These are phyloP conservation scores for Trichoderma orchidacearum DNA, from an alignment of 495 filamentous ascomycete species.

Conservation along the genomic window DNA sequence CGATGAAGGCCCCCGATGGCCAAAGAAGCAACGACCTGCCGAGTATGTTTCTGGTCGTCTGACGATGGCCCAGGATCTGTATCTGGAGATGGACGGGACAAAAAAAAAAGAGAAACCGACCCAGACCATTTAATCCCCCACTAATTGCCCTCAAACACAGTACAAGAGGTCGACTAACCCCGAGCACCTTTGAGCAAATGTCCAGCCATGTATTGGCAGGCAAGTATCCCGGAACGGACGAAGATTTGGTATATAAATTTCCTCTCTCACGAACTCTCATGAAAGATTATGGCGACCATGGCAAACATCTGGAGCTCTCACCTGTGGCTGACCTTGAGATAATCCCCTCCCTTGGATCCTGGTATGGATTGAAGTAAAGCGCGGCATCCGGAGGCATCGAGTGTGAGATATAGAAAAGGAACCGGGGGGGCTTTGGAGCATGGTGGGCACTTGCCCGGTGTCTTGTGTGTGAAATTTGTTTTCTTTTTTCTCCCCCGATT, in stretches of 20 bases:
- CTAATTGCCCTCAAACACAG: neutral
- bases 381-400: neutral
- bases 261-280: conserved; percentile 1
- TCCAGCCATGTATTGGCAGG: too few species aligned
- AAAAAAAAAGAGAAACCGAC: neutral
- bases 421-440: neutral
- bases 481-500: neutral
- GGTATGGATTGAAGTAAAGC: neutral
- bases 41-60: neutral
- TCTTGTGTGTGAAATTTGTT: neutral
- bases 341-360: neutral
- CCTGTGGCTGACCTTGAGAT: neutral
- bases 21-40: neutral
- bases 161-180: neutral
- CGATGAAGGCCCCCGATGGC: conserved; percentile 16
- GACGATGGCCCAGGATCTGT: neutral
- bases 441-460: neutral
- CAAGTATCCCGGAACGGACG: neutral
- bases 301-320: neutral
- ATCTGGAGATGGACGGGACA: neutral
- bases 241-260: neutral
- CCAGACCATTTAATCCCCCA: neutral
- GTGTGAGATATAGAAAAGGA: neutral
- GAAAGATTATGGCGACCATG: conserved; percentile 1
- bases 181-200: neutral